A percentile compares a stretch with the other conserved stretches of the same genome.
Conservation (phyloP, 177 flowering plant genomes). For the Vitis hybrid region DNA sequence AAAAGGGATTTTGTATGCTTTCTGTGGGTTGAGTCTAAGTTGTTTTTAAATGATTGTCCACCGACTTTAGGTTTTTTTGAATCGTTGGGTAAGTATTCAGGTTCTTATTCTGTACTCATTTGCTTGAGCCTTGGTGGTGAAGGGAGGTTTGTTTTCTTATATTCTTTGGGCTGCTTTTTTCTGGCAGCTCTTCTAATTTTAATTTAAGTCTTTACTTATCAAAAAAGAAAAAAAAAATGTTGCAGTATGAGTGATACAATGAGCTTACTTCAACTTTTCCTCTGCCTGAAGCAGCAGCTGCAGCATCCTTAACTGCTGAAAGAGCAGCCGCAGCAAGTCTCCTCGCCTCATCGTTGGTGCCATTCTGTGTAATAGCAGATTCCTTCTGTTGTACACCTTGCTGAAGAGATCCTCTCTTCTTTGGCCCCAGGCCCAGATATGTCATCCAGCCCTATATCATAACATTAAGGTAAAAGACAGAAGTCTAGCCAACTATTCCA, state of each 20-base stretch:
- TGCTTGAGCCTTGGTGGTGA: too few relatives aligned
- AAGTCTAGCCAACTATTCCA: background rate
- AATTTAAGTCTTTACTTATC: too few relatives aligned
- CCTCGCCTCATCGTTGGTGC: slow-evolving; percentile 61
- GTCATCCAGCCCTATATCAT: slow-evolving; percentile 73
- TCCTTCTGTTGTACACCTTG: slow-evolving; percentile 27
- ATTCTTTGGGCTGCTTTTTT: too few relatives aligned
- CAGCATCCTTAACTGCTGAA: slow-evolving; percentile 69
- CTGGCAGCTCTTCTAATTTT: too few relatives aligned
- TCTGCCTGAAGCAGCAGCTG: slow-evolving; percentile 48
- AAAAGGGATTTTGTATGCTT: too few relatives aligned
- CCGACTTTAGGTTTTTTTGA: too few relatives aligned
- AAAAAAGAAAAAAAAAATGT: background rate
- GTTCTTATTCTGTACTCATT: too few relatives aligned
- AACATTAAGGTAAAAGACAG: slow-evolving; percentile 6
- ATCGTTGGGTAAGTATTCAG: too few relatives aligned
- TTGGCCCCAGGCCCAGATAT: slow-evolving; percentile 61
- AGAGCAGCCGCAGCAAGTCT: slow-evolving; percentile 90
- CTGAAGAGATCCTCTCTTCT: slow-evolving; percentile 27
- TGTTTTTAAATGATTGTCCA: too few relatives aligned
- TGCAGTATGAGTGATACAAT: too few relatives aligned
- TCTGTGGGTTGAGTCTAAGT: too few relatives aligned
- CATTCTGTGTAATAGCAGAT: slow-evolving; percentile 30
- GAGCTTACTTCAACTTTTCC: slow-evolving; percentile 82
- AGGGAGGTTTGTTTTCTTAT: too few relatives aligned